A percentile compares a stretch with the other conserved stretches of the same genome.
Conservation (phyloP, 2,329 filamentous ascomycete genomes). For the Phyllosticta citribraziliensis region DNA sequence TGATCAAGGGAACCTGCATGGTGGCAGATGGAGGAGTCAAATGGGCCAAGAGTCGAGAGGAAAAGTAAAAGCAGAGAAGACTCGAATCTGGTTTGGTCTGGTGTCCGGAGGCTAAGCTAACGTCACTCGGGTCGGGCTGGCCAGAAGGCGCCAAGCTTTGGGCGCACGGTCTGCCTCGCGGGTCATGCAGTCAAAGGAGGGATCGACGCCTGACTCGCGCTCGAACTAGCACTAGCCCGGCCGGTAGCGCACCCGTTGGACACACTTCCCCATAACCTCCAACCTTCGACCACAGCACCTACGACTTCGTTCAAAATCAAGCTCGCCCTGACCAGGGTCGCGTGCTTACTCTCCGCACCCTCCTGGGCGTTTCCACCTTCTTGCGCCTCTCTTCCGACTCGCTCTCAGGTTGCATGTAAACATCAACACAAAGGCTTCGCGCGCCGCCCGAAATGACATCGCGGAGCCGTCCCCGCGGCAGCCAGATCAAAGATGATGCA, state of each 20-base stretch:
- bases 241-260: neutral
- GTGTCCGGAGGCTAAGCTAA: neutral
- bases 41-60: neutral
- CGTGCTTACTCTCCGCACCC: neutral
- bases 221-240: neutral
- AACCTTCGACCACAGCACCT: neutral
- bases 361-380: neutral
- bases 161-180: neutral
- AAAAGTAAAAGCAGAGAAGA: neutral
- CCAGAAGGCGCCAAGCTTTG: neutral
- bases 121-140: neutral
- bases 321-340: neutral
- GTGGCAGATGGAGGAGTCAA: neutral
- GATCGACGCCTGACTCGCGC: neutral
- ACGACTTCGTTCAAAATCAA: neutral
- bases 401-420: neutral
- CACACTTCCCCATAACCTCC: neutral
- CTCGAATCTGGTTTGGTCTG: neutral
- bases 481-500: constrained; percentile 38
- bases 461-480: constrained; percentile 33
- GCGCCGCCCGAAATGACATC: constrained; percentile 29
- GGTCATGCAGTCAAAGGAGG: neutral
- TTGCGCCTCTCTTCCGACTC: too few relatives aligned
- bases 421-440: neutral
- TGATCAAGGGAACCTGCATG: constrained; percentile 73